Base-by-base conservation (phyloP, 1,284 basidiomycete genomes). In the Cutaneotrichosporon sp. region DNA sequence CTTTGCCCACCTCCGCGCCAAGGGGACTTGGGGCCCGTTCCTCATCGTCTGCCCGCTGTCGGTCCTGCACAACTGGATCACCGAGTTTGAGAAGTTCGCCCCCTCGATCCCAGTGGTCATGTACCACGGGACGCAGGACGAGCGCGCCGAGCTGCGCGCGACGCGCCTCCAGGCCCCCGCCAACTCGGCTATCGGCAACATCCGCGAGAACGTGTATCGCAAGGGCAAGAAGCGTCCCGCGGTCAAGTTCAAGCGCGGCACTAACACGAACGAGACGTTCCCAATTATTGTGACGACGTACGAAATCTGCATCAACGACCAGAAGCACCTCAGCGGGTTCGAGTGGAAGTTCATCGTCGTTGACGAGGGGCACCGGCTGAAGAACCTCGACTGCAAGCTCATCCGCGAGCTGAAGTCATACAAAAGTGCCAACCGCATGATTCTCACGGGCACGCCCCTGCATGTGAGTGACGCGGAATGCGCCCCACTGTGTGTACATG, bases 351-450 rank as follows among this genome's bases (percentile, higher is more conserved):
- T 92, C 72, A 91, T 97, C 68, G 90, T 97, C 56, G 94, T 97
- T 0, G 95, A 97, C 75, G 95, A 98, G 78, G 93, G 94, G 0
- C 95, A 98, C 77, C 84, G 95, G 25, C 78, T 98, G 69, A 97
- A 97, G 82, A 97, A 98, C 71, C 82, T 95, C 64, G 87, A 97
- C 72, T 93, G 91, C 78, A 88, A 86, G 63, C 85, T 98, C 27
- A 91, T 97, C 76, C 86, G 86, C 63, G 94, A 97, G 79, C 88
- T 98, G 67, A 97, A 95, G 82, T 87, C 87, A 70, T 94, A 94
- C 73, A 82, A 83, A 9, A 89, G 88, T 63, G 91, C 89, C 1
- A 92, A 93, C 54, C 83, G 95, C 56, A 89, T 97, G 85, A 90
- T 98, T 58, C 80, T 98, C 58, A 97, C 94, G 1, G 95, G 95